A percentile compares a stretch with the other conserved stretches of the same genome.
Evolutionary conservation across 2,329 filamentous ascomycete genomes (phyloP).

Genomic region (Harringtonia aguacate): DNA sequence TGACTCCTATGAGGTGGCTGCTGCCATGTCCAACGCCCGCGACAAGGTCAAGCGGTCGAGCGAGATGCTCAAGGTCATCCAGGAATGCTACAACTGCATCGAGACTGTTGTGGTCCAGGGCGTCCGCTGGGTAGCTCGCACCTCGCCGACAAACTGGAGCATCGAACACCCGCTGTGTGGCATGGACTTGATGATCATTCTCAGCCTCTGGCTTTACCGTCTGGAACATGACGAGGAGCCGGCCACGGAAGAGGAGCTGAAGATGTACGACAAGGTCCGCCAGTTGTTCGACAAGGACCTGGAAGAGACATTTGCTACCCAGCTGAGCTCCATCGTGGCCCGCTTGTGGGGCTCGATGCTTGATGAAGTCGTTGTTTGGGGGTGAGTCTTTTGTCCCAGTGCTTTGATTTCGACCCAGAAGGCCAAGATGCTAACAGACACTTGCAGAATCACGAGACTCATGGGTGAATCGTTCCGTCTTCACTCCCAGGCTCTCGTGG

Average conservation of each 20-base stretch:
- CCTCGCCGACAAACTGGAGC: slow-evolving; percentile 97
- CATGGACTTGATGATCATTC: slow-evolving; percentile 93
- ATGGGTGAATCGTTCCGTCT: slow-evolving; percentile 98
- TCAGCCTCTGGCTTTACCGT: slow-evolving; percentile 96
- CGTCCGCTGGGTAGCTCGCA: slow-evolving; percentile 95
- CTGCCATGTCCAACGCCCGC: slow-evolving; percentile 88
- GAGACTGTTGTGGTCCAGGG: slow-evolving; percentile 91
- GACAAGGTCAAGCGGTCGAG: slow-evolving; percentile 89
- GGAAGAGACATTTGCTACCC: slow-evolving; percentile 67
- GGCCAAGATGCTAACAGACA: slow-evolving; percentile 17
- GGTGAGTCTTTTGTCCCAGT: slow-evolving; percentile 52
- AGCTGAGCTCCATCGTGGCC: slow-evolving; percentile 90
- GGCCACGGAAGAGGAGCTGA: slow-evolving; percentile 70
- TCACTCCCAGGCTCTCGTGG: slow-evolving; percentile 86
- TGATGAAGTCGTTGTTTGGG: slow-evolving; percentile 98
- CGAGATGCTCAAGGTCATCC: slow-evolving; percentile 98
- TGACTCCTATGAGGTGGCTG: slow-evolving; percentile 92
- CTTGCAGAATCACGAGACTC: slow-evolving; percentile 69
- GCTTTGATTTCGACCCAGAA: background rate
- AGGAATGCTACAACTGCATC: slow-evolving; percentile 95
- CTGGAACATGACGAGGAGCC: slow-evolving; percentile 98
- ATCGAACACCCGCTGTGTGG: slow-evolving; percentile 95
- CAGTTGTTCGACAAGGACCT: slow-evolving; percentile 85
- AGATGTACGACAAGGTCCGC: slow-evolving; percentile 88
- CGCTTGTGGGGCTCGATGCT: slow-evolving; percentile 96